Base-by-base conservation (phyloP, 306 rosid species). In the Castanea mollissima region DNA sequence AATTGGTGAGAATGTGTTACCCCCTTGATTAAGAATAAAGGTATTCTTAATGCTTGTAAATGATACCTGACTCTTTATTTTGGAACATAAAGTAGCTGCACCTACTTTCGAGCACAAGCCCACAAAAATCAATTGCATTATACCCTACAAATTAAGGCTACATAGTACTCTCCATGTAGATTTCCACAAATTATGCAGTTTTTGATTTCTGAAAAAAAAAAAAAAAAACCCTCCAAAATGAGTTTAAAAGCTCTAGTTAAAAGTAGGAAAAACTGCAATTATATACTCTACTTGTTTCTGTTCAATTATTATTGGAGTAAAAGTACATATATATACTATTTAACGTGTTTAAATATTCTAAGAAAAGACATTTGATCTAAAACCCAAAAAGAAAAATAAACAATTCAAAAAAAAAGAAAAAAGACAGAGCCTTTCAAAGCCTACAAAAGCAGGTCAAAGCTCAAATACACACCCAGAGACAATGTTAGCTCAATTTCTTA, bases 391-490 rank as follows among this genome's bases (percentile, higher is more conserved):
- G 74, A 74, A 81, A 64, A 80, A 52, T 46, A 52, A 29, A 18
- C 64, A 78, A 29, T 70, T 38, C 3, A 7, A 38, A 38, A 38
- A 38, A 38, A 31, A 72, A 9, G 83, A 68, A 59, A 55, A 86
- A 73, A 82, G 83, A 84, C 80, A 81, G 82, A 83, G 78, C 35
- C 74, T 89, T 91, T 82, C 77, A 79, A 78, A 85, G 89, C 19
- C 71, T 81, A 74, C 75, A 89, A 90, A 86, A 83, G 91, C 67
- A 58, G 88, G 97, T 92, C 96, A 91, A 85, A 86, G 86, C 83
- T 81, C 76, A 80, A 71, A 87, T 74, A 77, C 25, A 69, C 81
- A 79, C 14, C 54, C 56, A 67, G 58, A 81, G 55, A 65, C 83
- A 79, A 65, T 74, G 77, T 55, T 62, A 57, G 56, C 60, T 27